Evolutionary conservation across 1,284 basidiomycete genomes (phyloP), one percentile per base, ranked within the genome.

Genomic region (Cutaneotrichosporon curvatum): DNA sequence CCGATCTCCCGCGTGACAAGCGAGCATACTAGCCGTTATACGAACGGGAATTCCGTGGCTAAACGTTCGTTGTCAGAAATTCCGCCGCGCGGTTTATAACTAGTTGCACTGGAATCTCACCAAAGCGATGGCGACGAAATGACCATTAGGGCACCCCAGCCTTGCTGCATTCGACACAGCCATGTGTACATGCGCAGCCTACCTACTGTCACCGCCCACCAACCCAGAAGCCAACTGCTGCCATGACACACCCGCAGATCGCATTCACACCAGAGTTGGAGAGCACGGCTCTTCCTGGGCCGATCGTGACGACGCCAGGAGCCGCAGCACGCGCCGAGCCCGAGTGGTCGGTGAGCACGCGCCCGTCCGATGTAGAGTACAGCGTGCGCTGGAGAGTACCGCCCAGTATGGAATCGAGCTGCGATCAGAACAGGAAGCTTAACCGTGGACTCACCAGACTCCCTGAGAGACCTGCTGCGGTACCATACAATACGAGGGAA

Each of bases 381-480:
- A 82, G 78, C 2, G 89, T 91, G 47, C 79, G 75, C 60, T 97
- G 92, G 1, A 94, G 67, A 0, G 87, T 89, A 1, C 90, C 91
- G 2, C 92, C 92, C 11, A 95, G 75, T 2, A 95, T 38, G 0
- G 86, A 90, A 65, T 95, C 90, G 43, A 87, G 65, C 83, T 53
- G 37, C 15, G 18, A 38, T 45, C 12, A 49, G 39, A 23, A 32
- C 40, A 48, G 43, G 31, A 40, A 6, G 39, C 25, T 4, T 31
- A n/a, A 16, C 7, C 3, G n/a, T 1, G 8, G 19, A 70, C 80
- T 55, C 57, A 88, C 83, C 72, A 86, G 61, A 40, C 85, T 88
- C 3, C 89, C 89, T 11, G 82, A 68, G 10, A 83, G 72, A 4
- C 90, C 90, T 2, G 79, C 80, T 15, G 76, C 64, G 0, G 74